These are phyloP conservation scores for Trametes pubescens DNA, from an alignment of 1,284 basidiomycete species.

Conservation along the genomic window DNA sequence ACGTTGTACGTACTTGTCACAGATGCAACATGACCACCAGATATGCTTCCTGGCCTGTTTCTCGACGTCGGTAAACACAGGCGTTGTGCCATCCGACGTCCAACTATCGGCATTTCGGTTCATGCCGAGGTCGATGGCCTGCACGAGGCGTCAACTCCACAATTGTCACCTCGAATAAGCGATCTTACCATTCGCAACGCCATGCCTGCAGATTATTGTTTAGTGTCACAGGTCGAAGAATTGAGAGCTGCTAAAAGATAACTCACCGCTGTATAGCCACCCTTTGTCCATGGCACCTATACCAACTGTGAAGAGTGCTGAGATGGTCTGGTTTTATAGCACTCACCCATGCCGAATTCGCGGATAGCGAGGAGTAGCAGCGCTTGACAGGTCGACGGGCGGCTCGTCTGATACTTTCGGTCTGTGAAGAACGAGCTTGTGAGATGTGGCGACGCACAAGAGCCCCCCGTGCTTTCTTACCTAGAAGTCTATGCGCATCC, in stretches of 20 bases:
- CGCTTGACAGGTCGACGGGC: conserved; percentile 77
- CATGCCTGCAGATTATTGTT: conserved; percentile 58
- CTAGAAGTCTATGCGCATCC: conserved; percentile 72
- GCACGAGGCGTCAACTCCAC: conserved; percentile 1
- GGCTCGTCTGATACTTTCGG: conserved; percentile 70
- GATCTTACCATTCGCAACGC: conserved; percentile 74
- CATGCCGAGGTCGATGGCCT: conserved; percentile 87
- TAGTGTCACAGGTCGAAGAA: conserved; percentile 10
- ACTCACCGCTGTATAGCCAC: conserved; percentile 80
- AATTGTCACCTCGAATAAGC: too few relatives aligned
- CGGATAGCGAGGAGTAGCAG: conserved; percentile 82
- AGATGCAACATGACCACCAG: conserved; percentile 83
- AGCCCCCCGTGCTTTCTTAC: conserved; percentile 48
- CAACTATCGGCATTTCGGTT: conserved; percentile 84
- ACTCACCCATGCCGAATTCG: conserved; percentile 79
- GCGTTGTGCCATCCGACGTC: conserved; percentile 69
- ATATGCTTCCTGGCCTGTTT: conserved; percentile 81
- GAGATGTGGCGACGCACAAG: not conserved
- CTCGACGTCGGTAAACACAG: conserved; percentile 77
- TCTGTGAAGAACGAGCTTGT: conserved; percentile 46
- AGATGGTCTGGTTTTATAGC: not conserved
- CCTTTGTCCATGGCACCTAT: conserved; percentile 78
- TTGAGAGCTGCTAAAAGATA: not conserved
- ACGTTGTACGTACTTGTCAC: conserved; percentile 67
- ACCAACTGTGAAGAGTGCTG: conserved; percentile 6